Evolutionary conservation across 2,329 filamentous ascomycete genomes (phyloP).

Genomic region (Pestalotiopsis sp.): DNA sequence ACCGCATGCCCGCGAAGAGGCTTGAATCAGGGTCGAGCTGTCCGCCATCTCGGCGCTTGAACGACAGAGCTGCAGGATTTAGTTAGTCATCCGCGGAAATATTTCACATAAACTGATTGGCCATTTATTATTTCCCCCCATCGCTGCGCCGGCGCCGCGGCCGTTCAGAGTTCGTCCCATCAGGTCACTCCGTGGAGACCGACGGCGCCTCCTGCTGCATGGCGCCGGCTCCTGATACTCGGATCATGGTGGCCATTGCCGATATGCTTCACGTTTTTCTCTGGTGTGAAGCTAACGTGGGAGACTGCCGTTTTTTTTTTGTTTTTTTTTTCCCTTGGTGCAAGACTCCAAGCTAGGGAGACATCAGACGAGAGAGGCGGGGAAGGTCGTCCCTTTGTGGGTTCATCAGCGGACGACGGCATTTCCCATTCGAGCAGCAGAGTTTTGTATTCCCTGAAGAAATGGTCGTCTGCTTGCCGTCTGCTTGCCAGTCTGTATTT

Average conservation of each 20-base stretch:
- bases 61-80: neutral
- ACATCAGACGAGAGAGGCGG: neutral
- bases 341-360: neutral
- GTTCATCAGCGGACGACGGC: neutral
- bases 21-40: neutral
- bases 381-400: neutral
- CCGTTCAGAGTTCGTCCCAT: neutral
- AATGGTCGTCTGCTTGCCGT: neutral
- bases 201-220: neutral
- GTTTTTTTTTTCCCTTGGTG: neutral
- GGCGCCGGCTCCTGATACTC: constrained; percentile 1
- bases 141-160: neutral
- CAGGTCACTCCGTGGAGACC: neutral
- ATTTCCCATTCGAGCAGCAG: neutral
- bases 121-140: neutral
- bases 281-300: neutral
- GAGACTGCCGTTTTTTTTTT: neutral
- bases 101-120: neutral
- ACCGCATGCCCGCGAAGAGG: neutral
- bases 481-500: too few relatives aligned
- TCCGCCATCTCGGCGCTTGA: neutral
- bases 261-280: neutral
- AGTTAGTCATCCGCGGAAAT: neutral
- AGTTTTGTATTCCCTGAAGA: neutral
- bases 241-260: neutral